A percentile compares a stretch with the other conserved stretches of the same genome.
These are phyloP conservation scores for Colletotrichum graminicola DNA, from an alignment of 2,329 filamentous ascomycete genomes.

Conservation along the genomic window DNA sequence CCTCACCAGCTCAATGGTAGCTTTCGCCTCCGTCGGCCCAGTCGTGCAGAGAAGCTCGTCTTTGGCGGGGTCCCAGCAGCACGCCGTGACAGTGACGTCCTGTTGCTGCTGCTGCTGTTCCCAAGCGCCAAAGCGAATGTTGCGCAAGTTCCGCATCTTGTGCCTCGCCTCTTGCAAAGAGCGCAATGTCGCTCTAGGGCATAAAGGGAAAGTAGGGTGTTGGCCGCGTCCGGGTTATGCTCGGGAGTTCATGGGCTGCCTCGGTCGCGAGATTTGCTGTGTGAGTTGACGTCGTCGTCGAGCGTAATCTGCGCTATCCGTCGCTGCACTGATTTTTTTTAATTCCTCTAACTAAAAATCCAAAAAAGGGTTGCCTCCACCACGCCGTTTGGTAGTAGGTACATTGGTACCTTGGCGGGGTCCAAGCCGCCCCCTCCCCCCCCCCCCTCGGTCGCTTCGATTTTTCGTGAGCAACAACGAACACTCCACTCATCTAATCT, in stretches of 20 bases:
- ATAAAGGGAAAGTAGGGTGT: slow-evolving; percentile 4
- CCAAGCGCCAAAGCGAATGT: slow-evolving; percentile 77
- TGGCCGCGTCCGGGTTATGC: slow-evolving; percentile 1
- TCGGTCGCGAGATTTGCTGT: slow-evolving; percentile 19
- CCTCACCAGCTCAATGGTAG: slow-evolving; percentile 78
- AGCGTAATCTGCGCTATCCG: not conserved
- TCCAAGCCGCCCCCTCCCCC: slow-evolving; percentile 16
- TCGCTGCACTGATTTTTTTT: slow-evolving; percentile 26
- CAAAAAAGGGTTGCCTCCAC: slow-evolving; percentile 8
- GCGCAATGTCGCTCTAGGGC: slow-evolving; percentile 5
- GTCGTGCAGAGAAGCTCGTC: slow-evolving; percentile 86
- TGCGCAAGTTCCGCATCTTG: slow-evolving; percentile 88
- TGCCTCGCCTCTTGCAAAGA: slow-evolving; percentile 12
- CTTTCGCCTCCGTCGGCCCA: slow-evolving; percentile 79
- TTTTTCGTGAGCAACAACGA: not conserved
- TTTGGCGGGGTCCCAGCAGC: slow-evolving; percentile 86
- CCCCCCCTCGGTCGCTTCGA: not conserved
- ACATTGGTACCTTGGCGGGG: slow-evolving; percentile 35
- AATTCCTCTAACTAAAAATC: not conserved
- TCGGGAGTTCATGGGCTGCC: slow-evolving; percentile 11
- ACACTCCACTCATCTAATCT: not conserved
- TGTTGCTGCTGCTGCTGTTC: slow-evolving; percentile 56
- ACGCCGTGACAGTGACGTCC: slow-evolving; percentile 73
- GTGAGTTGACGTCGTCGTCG: slow-evolving; percentile 29
- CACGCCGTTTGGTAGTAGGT: slow-evolving; percentile 11